Base-by-base conservation (phyloP, 2,329 filamentous ascomycete species). In the Fusarium dlaminii region DNA sequence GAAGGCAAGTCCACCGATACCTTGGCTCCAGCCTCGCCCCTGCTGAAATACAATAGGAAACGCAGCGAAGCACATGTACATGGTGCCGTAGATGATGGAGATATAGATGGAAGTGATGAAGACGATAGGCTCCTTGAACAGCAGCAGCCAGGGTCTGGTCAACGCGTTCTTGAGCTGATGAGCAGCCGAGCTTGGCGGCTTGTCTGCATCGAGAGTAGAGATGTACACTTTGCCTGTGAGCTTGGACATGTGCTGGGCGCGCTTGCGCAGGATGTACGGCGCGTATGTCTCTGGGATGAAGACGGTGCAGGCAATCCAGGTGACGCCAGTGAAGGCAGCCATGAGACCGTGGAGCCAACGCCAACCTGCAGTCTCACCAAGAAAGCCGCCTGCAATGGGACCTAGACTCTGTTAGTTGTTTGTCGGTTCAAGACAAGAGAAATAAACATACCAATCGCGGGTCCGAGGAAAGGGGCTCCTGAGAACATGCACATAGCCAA, bases 121-220 rank as follows among this genome's bases (percentile, higher is more conserved):
- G 15, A 93, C 91, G 74, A 94, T 94, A 6, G 92, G 92, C 75
- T 94, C 92, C 62, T 83, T 82, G 84, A 94, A 91, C 9, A 94
- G 85, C 18, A 94, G 84, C 22, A 91, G 82, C 91, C 91, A 93
- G 0, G 92, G 92, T 3, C 92, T 86, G 39, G 22, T 87, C 84
- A 59, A 81, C 1, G 75, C 76, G 14, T 27, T 49, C 59, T 66
- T 73, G 10, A 90, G 73, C 82, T 89, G 88, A 37, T 88, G 89
- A 13, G 88, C 24, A 8, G 75, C 37, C 0, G 72, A 70, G 22
- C 62, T 74, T 39, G 61, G 70, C 13, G 64, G 39, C 85, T 84
- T 74, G 85, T 86, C 65, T 83, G 77, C 75, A 83, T 87, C 68
- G 84, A 89, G 85, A 7, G 45, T 65, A 0, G 74, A 79, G 18